phyloP scores from a whole-genome alignment of 2,329 filamentous ascomycete species.

The Macrophomina tecta region DNA sequence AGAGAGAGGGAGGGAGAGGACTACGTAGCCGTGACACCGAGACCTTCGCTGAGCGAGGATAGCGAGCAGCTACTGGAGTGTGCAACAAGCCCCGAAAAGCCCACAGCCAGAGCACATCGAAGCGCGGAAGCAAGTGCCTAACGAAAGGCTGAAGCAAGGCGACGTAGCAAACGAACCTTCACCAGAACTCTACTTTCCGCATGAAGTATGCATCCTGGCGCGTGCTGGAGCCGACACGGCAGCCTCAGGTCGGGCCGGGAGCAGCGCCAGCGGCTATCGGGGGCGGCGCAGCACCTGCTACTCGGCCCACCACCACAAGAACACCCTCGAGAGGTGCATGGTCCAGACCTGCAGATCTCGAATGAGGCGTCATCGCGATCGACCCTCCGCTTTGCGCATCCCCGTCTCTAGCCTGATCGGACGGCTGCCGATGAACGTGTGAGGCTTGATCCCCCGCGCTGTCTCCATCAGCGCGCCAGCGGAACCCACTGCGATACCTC shows the following conservation, averaged over 20 bases:
- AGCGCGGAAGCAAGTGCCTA: too few relatives aligned
- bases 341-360: constrained; percentile 12
- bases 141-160: too few relatives aligned
- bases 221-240: not conserved
- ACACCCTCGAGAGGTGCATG: not conserved
- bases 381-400: constrained; percentile 11
- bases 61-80: too few relatives aligned
- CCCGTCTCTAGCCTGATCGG: not conserved
- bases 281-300: constrained; percentile 13
- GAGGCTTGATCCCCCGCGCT: constrained; percentile 13
- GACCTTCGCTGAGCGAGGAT: too few relatives aligned
- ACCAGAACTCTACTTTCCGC: not conserved
- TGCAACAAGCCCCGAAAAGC: too few relatives aligned
- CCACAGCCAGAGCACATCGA: too few relatives aligned
- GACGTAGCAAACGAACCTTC: not conserved
- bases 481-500: constrained; percentile 23
- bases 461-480: constrained; percentile 20
- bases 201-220: not conserved
- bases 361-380: not conserved
- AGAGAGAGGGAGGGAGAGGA: too few relatives aligned
- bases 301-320: constrained; percentile 2
- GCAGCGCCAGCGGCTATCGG: not conserved
- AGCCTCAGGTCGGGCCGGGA: constrained; percentile 11
- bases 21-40: too few relatives aligned
- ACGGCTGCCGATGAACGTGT: not conserved